Evolutionary conservation across 148 eudicot species (phyloP), one percentile per base, ranked within the genome.

Genomic region (Agrostemma githago): DNA sequence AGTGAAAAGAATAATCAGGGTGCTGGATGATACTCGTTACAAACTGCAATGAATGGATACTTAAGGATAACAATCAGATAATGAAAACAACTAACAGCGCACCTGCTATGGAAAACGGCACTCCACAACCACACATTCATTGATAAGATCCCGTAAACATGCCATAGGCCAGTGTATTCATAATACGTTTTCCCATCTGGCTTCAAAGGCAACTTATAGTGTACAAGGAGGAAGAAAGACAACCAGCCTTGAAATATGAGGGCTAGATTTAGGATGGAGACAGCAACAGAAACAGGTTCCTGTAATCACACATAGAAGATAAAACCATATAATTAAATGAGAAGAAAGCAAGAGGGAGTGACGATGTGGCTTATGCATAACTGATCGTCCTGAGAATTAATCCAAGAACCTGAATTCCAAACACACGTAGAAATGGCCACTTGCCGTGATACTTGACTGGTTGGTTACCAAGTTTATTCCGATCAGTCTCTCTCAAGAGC

Each of bases 201-300:
- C 83, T 77, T 81, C 39, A 86, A 59, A 74, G 93, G 90, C 83
- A 90, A 81, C 54, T 90, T 92, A 76, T 88, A 92, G 79, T 85
- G 84, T 58, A 88, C 78, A 57, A 90, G 86, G 77, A 93, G 84
- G 81, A 89, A 88, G 80, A 90, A 93, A 20, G 98, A 90, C 39
- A 93, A 76, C 90, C 96, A 93, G 4, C 98, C 93, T 71, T 90
- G 98, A 83, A 93, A 93, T 71, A 89, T 88, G 68, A 90, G 77
- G 65, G 93, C 90, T 66, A 93, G 93, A 83, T 90, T 93, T 64
- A 90, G 84, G 5, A 84, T 86, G 19, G 98, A 89, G 63, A 93
- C 82, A 80, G 92, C 94, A 65, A 90, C 92, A 58, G 96, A 85
- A 76, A 86, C 89, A 54, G 98, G 98, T 84, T 93, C 98, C 98